Evolutionary conservation across 805 yeast species (phyloP).

Genomic region (Yamadazyma sp.): DNA sequence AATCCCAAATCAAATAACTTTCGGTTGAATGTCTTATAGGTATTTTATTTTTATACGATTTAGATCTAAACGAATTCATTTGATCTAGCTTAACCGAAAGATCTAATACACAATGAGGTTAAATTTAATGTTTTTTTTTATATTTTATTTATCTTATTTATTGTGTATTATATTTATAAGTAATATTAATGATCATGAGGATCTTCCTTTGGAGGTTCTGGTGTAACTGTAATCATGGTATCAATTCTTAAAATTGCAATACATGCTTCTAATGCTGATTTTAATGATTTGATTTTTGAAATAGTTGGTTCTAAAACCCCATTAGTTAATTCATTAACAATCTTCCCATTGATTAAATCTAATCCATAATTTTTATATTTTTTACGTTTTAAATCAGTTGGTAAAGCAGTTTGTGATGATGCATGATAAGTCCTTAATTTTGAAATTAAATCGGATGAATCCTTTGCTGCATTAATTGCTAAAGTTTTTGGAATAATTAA

Average conservation of each 20-base stretch:
- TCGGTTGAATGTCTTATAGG: too few species aligned
- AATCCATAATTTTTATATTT: conserved; percentile 89
- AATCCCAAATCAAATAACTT: too few species aligned
- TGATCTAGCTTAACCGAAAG: too few species aligned
- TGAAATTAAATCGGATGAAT: conserved; percentile 90
- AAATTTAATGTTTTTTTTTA: too few species aligned
- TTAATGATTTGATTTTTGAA: conserved; percentile 86
- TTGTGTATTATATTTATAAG: too few species aligned
- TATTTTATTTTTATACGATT: too few species aligned
- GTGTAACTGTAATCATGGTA: conserved; percentile 96
- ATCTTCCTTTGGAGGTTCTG: conserved; percentile 89
- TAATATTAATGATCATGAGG: conserved; percentile 84
- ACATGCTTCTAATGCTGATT: conserved; percentile 97
- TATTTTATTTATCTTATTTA: too few species aligned
- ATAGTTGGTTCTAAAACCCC: conserved; percentile 97
- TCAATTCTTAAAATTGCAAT: conserved; percentile 96
- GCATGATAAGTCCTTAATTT: conserved; percentile 96
- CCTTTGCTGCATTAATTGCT: conserved; percentile 97
- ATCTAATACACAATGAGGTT: too few species aligned
- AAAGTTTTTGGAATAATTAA: conserved; percentile 92
- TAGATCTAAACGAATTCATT: too few species aligned
- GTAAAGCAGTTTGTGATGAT: conserved; percentile 82
- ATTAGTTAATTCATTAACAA: conserved; percentile 74
- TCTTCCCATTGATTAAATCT: conserved; percentile 86
- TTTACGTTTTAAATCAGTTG: conserved; percentile 80